Percentiles rank a stretch among this genome's conserved stretches.
phyloP scores from a whole-genome alignment of 306 rosid species.

The Rosa multiflora region DNA sequence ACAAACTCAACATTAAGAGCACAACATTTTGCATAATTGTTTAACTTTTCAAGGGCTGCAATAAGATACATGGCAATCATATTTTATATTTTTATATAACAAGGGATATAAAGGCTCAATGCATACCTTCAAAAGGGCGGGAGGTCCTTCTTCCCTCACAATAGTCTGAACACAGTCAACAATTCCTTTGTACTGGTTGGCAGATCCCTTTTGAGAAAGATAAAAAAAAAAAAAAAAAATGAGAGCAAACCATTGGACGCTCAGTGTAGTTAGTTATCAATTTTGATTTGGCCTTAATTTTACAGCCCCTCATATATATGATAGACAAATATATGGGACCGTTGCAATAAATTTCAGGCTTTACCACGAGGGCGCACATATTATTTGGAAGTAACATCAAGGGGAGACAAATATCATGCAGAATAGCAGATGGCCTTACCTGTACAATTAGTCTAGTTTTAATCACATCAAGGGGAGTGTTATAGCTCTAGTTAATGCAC shows the following conservation, averaged over 20 bases:
- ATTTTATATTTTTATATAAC: no score
- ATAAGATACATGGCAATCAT: background rate
- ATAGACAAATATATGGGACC: background rate
- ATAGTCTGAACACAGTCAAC: slow-evolving; percentile 91
- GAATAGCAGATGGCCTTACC: slow-evolving; percentile 42
- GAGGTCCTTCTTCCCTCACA: slow-evolving; percentile 87
- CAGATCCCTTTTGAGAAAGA: slow-evolving; percentile 61
- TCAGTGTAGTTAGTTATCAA: background rate
- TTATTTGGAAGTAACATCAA: background rate
- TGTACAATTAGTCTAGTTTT: slow-evolving; percentile 94
- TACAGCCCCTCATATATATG: background rate
- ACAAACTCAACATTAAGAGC: background rate
- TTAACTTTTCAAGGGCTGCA: background rate
- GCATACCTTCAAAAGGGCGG: slow-evolving; percentile 75
- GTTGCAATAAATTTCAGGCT: background rate
- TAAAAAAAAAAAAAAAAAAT: background rate
- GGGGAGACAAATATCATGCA: background rate
- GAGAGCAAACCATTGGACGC: background rate
- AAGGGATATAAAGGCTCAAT: background rate
- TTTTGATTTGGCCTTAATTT: background rate
- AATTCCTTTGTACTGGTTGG: slow-evolving; percentile 77
- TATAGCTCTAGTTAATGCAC: slow-evolving; percentile 93
- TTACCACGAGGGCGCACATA: background rate
- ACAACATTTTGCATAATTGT: background rate
- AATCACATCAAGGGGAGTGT: slow-evolving; percentile 93